Conservation (phyloP, 2,329 filamentous ascomycete genomes). For the Colletotrichum ledebouriae region DNA sequence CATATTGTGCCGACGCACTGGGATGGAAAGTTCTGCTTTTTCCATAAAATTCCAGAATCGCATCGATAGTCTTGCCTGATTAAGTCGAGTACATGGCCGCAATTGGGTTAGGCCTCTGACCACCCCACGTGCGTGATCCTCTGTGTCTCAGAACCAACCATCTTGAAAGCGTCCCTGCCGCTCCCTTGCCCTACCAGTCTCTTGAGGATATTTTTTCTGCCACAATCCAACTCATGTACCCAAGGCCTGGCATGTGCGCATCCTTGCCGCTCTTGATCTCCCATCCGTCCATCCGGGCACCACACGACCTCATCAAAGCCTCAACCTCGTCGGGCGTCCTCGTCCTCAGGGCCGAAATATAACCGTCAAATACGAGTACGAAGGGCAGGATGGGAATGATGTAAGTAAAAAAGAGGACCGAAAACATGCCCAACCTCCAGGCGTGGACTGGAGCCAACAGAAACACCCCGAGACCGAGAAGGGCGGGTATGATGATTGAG, state of each 20-base stretch:
- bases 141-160: no score
- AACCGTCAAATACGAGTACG: constrained; percentile 77
- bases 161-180: no score
- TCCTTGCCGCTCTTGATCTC: constrained; percentile 62
- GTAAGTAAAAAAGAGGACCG: constrained; percentile 76
- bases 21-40: no score
- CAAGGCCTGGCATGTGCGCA: constrained; percentile 64
- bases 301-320: constrained; percentile 67
- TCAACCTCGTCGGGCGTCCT: constrained; percentile 76
- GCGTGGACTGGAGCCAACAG: constrained; percentile 66
- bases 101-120: no score
- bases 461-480: constrained; percentile 66
- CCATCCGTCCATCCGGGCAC: constrained; percentile 61
- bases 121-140: no score
- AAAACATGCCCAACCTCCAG: constrained; percentile 64
- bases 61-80: neutral
- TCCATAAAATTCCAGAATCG: no score
- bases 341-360: constrained; percentile 76
- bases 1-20: no score
- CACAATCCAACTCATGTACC: constrained; percentile 66
- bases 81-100: neutral
- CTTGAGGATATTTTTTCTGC: constrained; percentile 35
- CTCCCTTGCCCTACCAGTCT: constrained; percentile 5
- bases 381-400: constrained; percentile 75
- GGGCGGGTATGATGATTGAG: constrained; percentile 65